These are phyloP conservation scores for Sanghuangporus baumii DNA, from an alignment of 1,284 basidiomycete genomes.

Conservation along the genomic window DNA sequence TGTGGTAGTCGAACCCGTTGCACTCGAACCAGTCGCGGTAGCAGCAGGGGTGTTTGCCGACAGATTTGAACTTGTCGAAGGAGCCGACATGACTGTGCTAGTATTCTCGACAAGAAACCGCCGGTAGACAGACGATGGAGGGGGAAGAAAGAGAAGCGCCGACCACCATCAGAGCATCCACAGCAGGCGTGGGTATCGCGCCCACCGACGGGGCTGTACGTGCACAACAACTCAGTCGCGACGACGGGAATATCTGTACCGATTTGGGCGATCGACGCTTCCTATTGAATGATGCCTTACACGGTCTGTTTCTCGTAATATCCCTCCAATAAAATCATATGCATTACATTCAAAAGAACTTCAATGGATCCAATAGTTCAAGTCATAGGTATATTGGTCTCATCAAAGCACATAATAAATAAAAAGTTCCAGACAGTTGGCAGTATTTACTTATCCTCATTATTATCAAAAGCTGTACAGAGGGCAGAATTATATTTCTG, in stretches of 20 bases:
- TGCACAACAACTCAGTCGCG: not conserved
- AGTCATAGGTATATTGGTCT: too few species aligned
- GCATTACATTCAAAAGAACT: too few species aligned
- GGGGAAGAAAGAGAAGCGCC: not conserved
- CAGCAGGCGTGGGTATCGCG: not conserved
- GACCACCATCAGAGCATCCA: not conserved
- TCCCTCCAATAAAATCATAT: not conserved
- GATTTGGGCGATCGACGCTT: not conserved
- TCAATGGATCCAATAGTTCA: too few species aligned
- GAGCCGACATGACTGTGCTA: not conserved
- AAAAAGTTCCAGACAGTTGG: too few species aligned
- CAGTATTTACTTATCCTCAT: too few species aligned
- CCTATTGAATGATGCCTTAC: not conserved
- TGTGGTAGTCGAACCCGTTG: not conserved
- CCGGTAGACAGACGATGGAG: not conserved
- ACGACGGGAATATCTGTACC: not conserved
- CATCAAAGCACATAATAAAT: too few species aligned
- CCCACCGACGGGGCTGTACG: not conserved
- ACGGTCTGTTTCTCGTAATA: not conserved
- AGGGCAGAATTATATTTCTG: too few species aligned
- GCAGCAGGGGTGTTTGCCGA: too few species aligned
- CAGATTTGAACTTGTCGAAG: not conserved
- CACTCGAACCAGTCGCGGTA: not conserved
- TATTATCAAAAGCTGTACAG: not conserved
- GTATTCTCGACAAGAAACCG: not conserved